phyloP scores from a whole-genome alignment of 495 filamentous ascomycete species.

The Aspergillus heteromorphus region DNA sequence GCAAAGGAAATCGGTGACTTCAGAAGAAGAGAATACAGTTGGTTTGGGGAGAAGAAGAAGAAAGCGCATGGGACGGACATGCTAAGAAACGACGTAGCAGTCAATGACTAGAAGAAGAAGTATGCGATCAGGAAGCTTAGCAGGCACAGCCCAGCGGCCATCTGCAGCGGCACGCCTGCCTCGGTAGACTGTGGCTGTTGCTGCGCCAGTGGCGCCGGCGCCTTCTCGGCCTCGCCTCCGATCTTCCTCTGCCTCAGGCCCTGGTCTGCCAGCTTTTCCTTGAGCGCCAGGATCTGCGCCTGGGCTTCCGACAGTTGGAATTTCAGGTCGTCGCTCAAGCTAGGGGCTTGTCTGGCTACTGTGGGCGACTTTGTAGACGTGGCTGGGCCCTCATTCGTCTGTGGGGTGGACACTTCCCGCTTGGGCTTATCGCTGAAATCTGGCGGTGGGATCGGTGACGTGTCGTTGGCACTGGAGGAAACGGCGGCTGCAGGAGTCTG shows the following conservation, averaged over 20 bases:
- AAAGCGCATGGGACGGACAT: constrained; percentile 9
- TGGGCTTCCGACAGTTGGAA: constrained; percentile 70
- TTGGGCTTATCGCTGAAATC: constrained; percentile 42
- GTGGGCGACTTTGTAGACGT: constrained; percentile 34
- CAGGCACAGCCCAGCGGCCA: constrained; percentile 78
- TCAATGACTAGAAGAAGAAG: constrained; percentile 71
- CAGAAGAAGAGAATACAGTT: constrained; percentile 25
- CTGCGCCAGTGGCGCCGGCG: constrained; percentile 36
- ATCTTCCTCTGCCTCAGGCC: constrained; percentile 66
- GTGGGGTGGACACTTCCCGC: constrained; percentile 31
- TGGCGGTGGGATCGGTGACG: constrained; percentile 35
- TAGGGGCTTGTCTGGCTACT: constrained; percentile 37
- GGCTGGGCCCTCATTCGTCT: constrained; percentile 18
- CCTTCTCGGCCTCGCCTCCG: constrained; percentile 36
- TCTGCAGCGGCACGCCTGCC: constrained; percentile 79
- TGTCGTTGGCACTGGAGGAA: constrained; percentile 22
- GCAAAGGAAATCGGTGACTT: constrained; percentile 15
- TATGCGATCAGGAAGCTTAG: constrained; percentile 89
- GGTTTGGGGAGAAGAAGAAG: constrained; percentile 8
- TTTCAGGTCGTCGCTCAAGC: constrained; percentile 60
- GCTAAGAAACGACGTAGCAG: constrained; percentile 10
- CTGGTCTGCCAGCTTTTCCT: constrained; percentile 62
- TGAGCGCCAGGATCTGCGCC: constrained; percentile 63
- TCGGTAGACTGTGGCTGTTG: constrained; percentile 45
- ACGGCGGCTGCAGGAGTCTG: constrained; percentile 45